Percentiles rank a stretch among this genome's conserved stretches.
Evolutionary conservation across 768 basidiomycete species (phyloP).

Genomic region (Boletus eberwhitei): DNA sequence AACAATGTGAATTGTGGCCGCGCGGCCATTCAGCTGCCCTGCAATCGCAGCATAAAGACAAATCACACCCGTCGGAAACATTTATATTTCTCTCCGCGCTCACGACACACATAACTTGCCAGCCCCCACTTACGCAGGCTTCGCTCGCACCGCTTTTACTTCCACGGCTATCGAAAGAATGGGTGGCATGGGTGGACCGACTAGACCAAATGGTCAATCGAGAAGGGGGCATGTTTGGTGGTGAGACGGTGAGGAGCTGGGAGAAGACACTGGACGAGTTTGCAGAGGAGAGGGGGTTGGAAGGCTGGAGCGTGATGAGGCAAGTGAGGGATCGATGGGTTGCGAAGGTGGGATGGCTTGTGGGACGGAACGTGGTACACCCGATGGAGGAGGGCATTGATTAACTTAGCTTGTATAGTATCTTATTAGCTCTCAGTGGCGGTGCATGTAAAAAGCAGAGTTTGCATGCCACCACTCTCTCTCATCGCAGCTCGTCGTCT

Average conservation of each 20-base stretch:
- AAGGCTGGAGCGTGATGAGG: slow-evolving; percentile 41
- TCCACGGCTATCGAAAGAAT: slow-evolving; percentile 67
- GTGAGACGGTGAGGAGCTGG: slow-evolving; percentile 67
- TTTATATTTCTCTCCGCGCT: slow-evolving; percentile 68
- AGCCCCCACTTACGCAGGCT: slow-evolving; percentile 63
- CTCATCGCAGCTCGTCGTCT: no score
- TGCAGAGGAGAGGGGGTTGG: slow-evolving; percentile 47
- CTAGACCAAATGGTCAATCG: slow-evolving; percentile 69
- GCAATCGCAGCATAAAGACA: slow-evolving; percentile 57
- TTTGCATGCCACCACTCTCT: no score
- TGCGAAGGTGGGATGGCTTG: slow-evolving; percentile 73
- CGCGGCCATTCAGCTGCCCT: slow-evolving; percentile 42
- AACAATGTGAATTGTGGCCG: slow-evolving; percentile 25
- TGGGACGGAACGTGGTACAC: slow-evolving; percentile 41
- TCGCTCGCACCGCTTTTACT: slow-evolving; percentile 56
- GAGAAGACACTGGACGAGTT: slow-evolving; percentile 65
- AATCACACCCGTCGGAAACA: slow-evolving; percentile 70
- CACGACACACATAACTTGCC: slow-evolving; percentile 63
- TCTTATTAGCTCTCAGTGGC: neutral
- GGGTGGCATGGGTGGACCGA: slow-evolving; percentile 72
- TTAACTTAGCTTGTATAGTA: neutral
- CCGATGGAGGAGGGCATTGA: slow-evolving; percentile 27
- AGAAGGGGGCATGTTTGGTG: slow-evolving; percentile 77
- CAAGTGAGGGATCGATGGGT: slow-evolving; percentile 66
- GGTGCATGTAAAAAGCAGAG: no score